Conservation (phyloP, 495 filamentous ascomycete genomes). For the Aspergillus campestris region DNA sequence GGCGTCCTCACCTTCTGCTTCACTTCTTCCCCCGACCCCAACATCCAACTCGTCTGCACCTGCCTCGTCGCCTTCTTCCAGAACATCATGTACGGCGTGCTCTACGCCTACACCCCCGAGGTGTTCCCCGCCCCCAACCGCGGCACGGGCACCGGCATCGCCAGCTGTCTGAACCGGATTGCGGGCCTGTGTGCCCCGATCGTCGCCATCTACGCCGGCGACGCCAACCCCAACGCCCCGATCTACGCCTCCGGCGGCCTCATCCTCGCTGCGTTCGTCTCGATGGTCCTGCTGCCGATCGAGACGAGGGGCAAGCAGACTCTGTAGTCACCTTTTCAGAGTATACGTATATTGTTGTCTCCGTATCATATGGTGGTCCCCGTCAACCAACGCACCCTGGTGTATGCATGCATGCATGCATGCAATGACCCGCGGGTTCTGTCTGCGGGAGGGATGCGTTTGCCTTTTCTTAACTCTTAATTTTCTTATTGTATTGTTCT, state of each 20-base stretch:
- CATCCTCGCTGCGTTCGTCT: slow-evolving; percentile 43
- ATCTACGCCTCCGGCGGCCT: slow-evolving; percentile 46
- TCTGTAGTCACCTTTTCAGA: slow-evolving; percentile 16
- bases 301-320: slow-evolving; percentile 45
- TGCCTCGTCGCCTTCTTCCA: slow-evolving; percentile 52
- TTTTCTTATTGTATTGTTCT: background rate
- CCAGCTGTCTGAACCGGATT: slow-evolving; percentile 48
- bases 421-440: too few relatives aligned
- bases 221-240: slow-evolving; percentile 35
- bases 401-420: too few relatives aligned
- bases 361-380: too few relatives aligned
- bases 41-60: slow-evolving; percentile 43
- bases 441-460: too few relatives aligned
- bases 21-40: slow-evolving; percentile 40
- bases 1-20: slow-evolving; percentile 53
- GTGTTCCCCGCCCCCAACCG: slow-evolving; percentile 52
- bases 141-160: slow-evolving; percentile 51
- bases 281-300: slow-evolving; percentile 45
- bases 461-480: background rate
- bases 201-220: slow-evolving; percentile 43
- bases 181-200: slow-evolving; percentile 50
- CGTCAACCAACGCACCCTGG: too few relatives aligned
- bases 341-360: too few relatives aligned
- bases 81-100: slow-evolving; percentile 56
- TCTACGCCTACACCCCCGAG: slow-evolving; percentile 55